A percentile compares a stretch with the other conserved stretches of the same genome.
These are phyloP conservation scores for Epichloe brachyelytri DNA, from an alignment of 2,329 filamentous ascomycete genomes.

Conservation along the genomic window DNA sequence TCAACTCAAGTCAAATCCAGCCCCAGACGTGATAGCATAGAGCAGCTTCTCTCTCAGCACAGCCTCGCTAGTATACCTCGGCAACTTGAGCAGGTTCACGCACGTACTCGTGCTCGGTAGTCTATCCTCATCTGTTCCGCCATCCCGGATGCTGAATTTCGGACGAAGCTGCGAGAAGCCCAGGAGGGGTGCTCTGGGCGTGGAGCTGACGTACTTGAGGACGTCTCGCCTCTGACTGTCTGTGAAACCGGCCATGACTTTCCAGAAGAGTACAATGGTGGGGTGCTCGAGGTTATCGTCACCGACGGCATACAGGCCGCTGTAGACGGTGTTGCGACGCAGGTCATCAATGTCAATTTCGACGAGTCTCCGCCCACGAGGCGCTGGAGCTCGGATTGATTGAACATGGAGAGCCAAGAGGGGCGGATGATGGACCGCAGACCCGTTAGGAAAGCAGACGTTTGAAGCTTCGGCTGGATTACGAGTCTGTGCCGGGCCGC, in stretches of 20 bases:
- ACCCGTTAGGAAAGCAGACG: slow-evolving; percentile 74
- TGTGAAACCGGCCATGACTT: slow-evolving; percentile 63
- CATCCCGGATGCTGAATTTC: slow-evolving; percentile 79
- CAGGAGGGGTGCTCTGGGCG: slow-evolving; percentile 75
- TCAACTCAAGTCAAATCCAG: slow-evolving; percentile 76
- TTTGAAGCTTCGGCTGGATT: slow-evolving; percentile 68
- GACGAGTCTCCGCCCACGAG: slow-evolving; percentile 76
- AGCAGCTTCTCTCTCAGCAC: slow-evolving; percentile 67
- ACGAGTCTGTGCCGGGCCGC: slow-evolving; percentile 80
- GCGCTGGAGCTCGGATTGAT: slow-evolving; percentile 86
- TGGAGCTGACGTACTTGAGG: slow-evolving; percentile 90
- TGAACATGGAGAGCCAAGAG: slow-evolving; percentile 96
- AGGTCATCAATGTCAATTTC: slow-evolving; percentile 83
- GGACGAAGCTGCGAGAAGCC: slow-evolving; percentile 82
- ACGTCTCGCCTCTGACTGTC: slow-evolving; percentile 74
- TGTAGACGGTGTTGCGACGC: slow-evolving; percentile 71
- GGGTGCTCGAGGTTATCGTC: slow-evolving; percentile 78
- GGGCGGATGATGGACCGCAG: slow-evolving; percentile 81
- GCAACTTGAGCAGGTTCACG: slow-evolving; percentile 87
- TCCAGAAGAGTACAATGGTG: slow-evolving; percentile 80
- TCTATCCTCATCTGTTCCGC: slow-evolving; percentile 45
- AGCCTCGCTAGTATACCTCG: slow-evolving; percentile 57
- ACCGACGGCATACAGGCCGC: slow-evolving; percentile 80
- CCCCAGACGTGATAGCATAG: slow-evolving; percentile 79
- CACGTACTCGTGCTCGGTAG: slow-evolving; percentile 92